Evolutionary conservation across 1,139 yeast species (phyloP).

Genomic region (Debaryomyces coudertii): DNA sequence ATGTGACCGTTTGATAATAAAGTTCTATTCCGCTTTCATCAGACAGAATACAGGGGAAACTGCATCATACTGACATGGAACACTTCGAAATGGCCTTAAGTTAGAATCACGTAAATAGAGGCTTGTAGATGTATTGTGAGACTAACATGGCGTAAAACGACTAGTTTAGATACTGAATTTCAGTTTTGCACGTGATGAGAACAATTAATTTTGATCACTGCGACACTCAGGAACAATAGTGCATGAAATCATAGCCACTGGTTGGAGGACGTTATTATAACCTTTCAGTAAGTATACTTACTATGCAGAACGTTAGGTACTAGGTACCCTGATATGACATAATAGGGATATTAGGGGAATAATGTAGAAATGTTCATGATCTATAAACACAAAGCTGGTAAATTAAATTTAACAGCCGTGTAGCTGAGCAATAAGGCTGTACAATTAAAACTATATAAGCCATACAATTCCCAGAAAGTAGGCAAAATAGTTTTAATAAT

Average conservation of each 20-base stretch:
- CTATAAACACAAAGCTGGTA: conserved; percentile 11
- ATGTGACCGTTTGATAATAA: too few species aligned
- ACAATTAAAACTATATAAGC: conserved; percentile 8
- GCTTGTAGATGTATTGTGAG: not conserved
- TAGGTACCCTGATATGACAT: conserved; percentile 8
- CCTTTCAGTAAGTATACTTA: not conserved
- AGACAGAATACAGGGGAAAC: too few species aligned
- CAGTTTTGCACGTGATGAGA: not conserved
- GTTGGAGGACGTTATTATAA: not conserved
- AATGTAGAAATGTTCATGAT: conserved; percentile 3
- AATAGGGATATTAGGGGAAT: conserved; percentile 5
- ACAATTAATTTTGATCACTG: conserved; percentile 5
- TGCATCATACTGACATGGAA: not conserved
- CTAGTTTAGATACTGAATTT: not conserved
- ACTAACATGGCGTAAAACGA: not conserved
- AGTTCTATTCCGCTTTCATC: too few species aligned
- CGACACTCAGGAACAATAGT: not conserved
- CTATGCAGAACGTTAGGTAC: conserved; percentile 1
- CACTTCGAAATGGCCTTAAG: not conserved
- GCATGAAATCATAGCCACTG: conserved; percentile 5
- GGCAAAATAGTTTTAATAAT: not conserved
- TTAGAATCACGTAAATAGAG: not conserved
- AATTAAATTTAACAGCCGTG: conserved; percentile 4
- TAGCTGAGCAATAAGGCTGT: conserved; percentile 3
- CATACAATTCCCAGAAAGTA: not conserved